Percentiles rank a stretch among this genome's conserved stretches.
Conservation (phyloP, 148 eudicot genomes). For the Vaccinium corymbosum region DNA sequence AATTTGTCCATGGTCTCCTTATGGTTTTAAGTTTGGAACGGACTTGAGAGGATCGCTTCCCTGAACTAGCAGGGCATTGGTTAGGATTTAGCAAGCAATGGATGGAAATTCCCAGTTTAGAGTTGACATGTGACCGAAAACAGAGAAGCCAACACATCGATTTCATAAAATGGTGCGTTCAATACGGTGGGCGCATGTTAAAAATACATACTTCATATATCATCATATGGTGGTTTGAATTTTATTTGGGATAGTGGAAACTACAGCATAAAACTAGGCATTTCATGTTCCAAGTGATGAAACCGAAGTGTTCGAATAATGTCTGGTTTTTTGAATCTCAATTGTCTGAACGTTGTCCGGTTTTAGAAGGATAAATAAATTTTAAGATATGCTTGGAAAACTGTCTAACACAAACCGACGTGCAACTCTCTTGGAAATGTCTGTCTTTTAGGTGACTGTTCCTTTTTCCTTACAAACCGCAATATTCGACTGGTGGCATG, state of each 20-base stretch:
- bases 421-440: background rate
- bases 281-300: background rate
- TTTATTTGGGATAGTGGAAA: background rate
- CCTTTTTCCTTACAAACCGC: background rate
- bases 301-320: no score
- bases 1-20: background rate
- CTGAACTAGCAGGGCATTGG: background rate
- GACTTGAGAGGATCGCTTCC: background rate
- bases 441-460: background rate
- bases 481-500: background rate
- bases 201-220: no score
- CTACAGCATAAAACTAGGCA: background rate
- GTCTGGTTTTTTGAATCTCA: background rate
- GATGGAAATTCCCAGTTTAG: no score
- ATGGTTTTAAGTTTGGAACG: background rate
- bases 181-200: no score
- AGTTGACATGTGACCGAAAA: no score
- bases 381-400: background rate
- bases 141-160: no score
- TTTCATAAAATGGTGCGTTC: no score
- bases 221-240: no score
- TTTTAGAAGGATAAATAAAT: background rate
- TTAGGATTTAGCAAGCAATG: background rate
- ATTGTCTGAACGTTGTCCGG: background rate
- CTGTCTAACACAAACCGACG: no score